Percentiles rank a stretch among this genome's conserved stretches.
phyloP scores from a whole-genome alignment of 345 rosid genomes.

The Trapa bicornis region DNA sequence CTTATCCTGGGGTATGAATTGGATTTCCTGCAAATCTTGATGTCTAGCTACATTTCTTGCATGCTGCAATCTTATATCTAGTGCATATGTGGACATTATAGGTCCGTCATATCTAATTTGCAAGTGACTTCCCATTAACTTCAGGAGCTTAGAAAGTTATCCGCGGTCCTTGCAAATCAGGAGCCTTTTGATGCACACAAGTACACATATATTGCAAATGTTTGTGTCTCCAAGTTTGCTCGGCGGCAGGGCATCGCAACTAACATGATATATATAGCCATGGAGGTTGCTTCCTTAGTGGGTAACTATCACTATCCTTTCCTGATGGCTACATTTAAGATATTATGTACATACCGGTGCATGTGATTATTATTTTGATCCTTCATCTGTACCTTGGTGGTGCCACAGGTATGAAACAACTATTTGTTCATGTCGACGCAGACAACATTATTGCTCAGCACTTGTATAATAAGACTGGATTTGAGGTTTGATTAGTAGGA shows the following conservation, averaged over 20 bases:
- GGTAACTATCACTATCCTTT: conserved; percentile 2
- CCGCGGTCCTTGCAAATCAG: conserved; percentile 13
- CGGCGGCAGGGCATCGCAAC: conserved; percentile 17
- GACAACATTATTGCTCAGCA: conserved; percentile 12
- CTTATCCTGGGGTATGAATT: conserved; percentile 17
- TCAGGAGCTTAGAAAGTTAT: conserved; percentile 12
- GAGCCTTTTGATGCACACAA: conserved; percentile 16
- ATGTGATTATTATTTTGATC: background rate
- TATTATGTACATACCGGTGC: background rate
- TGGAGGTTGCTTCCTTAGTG: conserved; percentile 11
- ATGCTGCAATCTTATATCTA: background rate
- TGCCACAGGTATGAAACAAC: conserved; percentile 17
- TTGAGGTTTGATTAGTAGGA: conserved; percentile 6
- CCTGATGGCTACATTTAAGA: background rate
- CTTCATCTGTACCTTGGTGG: conserved; percentile 4
- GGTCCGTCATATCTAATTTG: background rate
- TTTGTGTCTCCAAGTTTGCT: conserved; percentile 17
- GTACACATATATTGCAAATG: conserved; percentile 17
- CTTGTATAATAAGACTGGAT: conserved; percentile 16
- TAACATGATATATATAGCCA: conserved; percentile 15
- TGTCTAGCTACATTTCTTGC: background rate
- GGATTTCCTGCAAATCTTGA: background rate
- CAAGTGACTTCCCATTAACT: conserved; percentile 1
- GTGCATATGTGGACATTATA: background rate
- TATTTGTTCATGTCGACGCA: conserved; percentile 14